These are phyloP conservation scores for Penicillium desertorum DNA, from an alignment of 495 filamentous ascomycete genomes.

Conservation along the genomic window DNA sequence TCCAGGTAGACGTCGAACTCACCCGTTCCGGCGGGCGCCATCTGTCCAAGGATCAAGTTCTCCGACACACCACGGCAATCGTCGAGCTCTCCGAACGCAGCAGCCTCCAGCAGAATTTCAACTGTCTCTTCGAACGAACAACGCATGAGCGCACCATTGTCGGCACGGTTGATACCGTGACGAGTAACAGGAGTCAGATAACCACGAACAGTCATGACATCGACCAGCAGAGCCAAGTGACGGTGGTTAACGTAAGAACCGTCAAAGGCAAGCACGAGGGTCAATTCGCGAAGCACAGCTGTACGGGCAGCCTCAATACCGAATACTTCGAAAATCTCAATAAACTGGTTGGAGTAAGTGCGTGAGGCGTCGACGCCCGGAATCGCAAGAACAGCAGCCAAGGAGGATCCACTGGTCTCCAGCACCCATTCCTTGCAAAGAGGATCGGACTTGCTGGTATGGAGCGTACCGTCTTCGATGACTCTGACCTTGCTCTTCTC, in stretches of 20 bases:
- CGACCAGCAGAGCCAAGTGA: conserved; percentile 91
- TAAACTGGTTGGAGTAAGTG: conserved; percentile 92
- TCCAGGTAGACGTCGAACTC: conserved; percentile 91
- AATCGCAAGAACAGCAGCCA: conserved; percentile 78
- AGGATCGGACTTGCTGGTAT: conserved; percentile 65
- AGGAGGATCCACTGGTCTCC: conserved; percentile 84
- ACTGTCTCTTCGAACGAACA: conserved; percentile 99
- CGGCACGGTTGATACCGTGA: conserved; percentile 96
- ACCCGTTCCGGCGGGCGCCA: conserved; percentile 94
- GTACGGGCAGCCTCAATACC: conserved; percentile 92
- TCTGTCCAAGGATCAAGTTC: conserved; percentile 97
- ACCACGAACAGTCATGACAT: conserved; percentile 96
- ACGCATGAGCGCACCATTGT: conserved; percentile 97
- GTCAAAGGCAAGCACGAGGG: conserved; percentile 88
- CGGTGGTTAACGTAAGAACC: conserved; percentile 99
- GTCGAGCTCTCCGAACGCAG: conserved; percentile 89
- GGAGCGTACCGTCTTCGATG: conserved; percentile 65
- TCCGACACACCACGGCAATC: conserved; percentile 97
- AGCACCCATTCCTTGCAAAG: conserved; percentile 89
- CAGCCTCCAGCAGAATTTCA: conserved; percentile 94
- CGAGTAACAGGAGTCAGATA: conserved; percentile 93
- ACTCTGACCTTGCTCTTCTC: conserved; percentile 64
- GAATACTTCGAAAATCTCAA: conserved; percentile 88
- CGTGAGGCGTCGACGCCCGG: conserved; percentile 86
- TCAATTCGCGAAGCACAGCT: conserved; percentile 83